phyloP scores from a whole-genome alignment of 805 yeast genomes.

The Alloascoidea africana region DNA sequence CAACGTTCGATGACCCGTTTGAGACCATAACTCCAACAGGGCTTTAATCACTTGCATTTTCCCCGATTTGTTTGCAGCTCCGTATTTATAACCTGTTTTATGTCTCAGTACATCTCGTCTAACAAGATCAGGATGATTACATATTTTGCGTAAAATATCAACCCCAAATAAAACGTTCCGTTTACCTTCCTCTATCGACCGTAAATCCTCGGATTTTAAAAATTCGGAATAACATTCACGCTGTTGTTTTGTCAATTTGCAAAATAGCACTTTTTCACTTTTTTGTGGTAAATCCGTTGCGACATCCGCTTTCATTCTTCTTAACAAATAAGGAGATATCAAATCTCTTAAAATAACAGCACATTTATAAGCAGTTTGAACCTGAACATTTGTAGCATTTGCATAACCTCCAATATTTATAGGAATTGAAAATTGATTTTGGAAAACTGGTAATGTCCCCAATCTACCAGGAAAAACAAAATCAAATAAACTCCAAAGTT shows the following conservation, averaged over 20 bases:
- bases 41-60: conserved; percentile 82
- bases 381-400: conserved; percentile 90
- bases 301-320: conserved; percentile 86
- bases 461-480: conserved; percentile 89
- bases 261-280: conserved; percentile 86
- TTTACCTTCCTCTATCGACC: conserved; percentile 56
- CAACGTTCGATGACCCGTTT: conserved; percentile 63
- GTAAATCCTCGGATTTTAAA: conserved; percentile 59
- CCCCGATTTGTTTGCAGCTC: conserved; percentile 49
- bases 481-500: conserved; percentile 90
- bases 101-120: conserved; percentile 23
- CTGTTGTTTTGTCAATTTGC: conserved; percentile 69
- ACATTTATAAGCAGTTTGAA: conserved; percentile 91
- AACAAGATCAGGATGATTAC: conserved; percentile 90
- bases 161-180: conserved; percentile 81
- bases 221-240: conserved; percentile 61
- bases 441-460: conserved; percentile 91
- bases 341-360: conserved; percentile 82
- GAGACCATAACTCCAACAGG: conserved; percentile 58
- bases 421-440: conserved; percentile 82
- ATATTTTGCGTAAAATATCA: conserved; percentile 77
- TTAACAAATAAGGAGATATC: conserved; percentile 74
- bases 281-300: conserved; percentile 91
- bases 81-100: conserved; percentile 19
- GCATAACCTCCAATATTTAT: conserved; percentile 97